Percentiles rank a stretch among this genome's conserved stretches.
phyloP scores from a whole-genome alignment of 352 stramenopile species.

The Phytophthora rubi region DNA sequence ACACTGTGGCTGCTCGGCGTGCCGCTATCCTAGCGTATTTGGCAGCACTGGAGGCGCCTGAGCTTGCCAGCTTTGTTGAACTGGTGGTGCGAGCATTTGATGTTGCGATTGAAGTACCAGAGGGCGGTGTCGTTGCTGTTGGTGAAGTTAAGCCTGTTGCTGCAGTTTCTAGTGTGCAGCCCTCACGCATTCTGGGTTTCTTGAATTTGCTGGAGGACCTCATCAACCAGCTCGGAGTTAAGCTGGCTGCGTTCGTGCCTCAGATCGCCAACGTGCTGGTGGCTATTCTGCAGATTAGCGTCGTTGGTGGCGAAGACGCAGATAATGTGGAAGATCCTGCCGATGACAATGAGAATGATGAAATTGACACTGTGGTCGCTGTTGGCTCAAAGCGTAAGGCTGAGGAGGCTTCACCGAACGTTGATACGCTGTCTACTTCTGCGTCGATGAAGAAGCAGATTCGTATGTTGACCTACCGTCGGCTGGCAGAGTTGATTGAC shows the following conservation, averaged over 20 bases:
- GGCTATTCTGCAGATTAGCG: conserved; percentile 71
- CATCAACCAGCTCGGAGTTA: conserved; percentile 85
- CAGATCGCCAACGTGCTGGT: conserved; percentile 78
- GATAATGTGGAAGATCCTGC: conserved; percentile 28
- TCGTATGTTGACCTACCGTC: conserved; percentile 78
- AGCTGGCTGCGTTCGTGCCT: conserved; percentile 83
- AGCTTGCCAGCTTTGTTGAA: conserved; percentile 89
- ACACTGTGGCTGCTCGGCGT: conserved; percentile 87
- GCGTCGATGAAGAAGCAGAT: conserved; percentile 82
- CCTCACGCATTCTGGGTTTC: conserved; percentile 87
- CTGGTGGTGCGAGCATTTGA: conserved; percentile 91
- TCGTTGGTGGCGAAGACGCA: conserved; percentile 30
- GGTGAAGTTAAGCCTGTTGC: conserved; percentile 32
- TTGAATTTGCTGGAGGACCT: conserved; percentile 91
- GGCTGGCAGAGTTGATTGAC: conserved; percentile 76
- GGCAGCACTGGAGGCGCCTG: conserved; percentile 70
- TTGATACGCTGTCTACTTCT: conserved; percentile 28
- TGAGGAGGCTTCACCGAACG: conserved; percentile 8
- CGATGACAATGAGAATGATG: conserved; percentile 31
- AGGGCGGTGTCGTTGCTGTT: conserved; percentile 16
- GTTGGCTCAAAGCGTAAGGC: conserved; percentile 37
- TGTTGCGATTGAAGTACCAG: conserved; percentile 44
- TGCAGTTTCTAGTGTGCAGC: conserved; percentile 64
- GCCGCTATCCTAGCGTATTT: conserved; percentile 91
- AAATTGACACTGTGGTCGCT: conserved; percentile 3